Conservation (phyloP, 2,329 filamentous ascomycete species). For the Cladosporium sp. region DNA sequence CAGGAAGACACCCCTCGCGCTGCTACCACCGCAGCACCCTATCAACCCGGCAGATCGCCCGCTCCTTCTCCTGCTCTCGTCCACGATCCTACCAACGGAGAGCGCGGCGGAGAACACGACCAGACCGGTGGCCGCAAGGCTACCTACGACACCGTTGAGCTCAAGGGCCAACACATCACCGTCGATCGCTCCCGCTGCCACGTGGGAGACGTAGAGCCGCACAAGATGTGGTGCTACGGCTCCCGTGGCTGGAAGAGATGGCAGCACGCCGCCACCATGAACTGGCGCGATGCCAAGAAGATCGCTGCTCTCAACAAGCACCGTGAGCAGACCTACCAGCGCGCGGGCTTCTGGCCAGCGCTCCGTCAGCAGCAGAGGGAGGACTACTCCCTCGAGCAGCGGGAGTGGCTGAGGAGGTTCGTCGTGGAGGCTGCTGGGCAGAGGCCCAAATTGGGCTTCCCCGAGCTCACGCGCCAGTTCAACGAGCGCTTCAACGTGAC, state of each 20-base stretch:
- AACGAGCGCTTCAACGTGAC: background rate
- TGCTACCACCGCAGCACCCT: no score
- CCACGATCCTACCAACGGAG: conserved; percentile 2
- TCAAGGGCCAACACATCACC: background rate
- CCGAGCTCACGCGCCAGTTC: background rate
- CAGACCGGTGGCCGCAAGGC: background rate
- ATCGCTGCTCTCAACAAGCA: conserved; percentile 8
- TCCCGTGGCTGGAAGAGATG: conserved; percentile 2
- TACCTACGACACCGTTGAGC: background rate
- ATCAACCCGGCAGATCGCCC: no score
- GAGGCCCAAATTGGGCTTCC: background rate
- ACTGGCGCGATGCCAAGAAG: conserved; percentile 1
- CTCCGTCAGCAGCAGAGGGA: background rate
- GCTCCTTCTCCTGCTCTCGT: no score
- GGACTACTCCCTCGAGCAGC: conserved; percentile 1
- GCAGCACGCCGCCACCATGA: background rate
- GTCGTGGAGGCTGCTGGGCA: background rate
- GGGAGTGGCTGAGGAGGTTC: background rate
- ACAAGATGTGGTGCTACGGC: conserved; percentile 6
- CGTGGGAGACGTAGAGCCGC: background rate
- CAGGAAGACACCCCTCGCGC: no score
- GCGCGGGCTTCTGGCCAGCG: background rate
- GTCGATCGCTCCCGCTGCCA: conserved; percentile 8
- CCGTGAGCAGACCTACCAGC: conserved; percentile 7
- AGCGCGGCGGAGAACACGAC: background rate